These are phyloP conservation scores for Fusarium austroafricanum DNA, from an alignment of 2,329 filamentous ascomycete species.

Conservation along the genomic window DNA sequence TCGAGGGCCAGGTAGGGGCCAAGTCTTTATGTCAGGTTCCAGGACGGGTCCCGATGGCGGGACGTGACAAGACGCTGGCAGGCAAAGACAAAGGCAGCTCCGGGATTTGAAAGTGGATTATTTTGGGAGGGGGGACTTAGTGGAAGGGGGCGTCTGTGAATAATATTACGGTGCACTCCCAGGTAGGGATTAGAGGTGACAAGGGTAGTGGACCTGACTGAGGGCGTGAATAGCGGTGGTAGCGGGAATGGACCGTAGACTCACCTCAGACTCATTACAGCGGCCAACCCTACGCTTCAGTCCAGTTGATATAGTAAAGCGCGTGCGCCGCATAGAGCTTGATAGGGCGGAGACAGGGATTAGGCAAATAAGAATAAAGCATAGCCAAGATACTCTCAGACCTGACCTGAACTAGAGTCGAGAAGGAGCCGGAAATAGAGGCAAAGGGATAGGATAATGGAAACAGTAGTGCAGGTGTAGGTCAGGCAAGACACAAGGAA, in stretches of 20 bases:
- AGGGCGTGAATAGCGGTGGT: constrained; percentile 36
- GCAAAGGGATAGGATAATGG: constrained; percentile 14
- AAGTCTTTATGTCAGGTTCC: constrained; percentile 49
- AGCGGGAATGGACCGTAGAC: constrained; percentile 20
- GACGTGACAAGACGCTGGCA: constrained; percentile 44
- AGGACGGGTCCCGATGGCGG: constrained; percentile 46
- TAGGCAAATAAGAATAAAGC: constrained; percentile 25
- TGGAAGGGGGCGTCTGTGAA: constrained; percentile 17
- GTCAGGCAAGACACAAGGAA: not conserved
- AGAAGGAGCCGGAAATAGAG: constrained; percentile 39
- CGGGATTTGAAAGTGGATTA: constrained; percentile 40
- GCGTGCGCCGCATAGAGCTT: constrained; percentile 19
- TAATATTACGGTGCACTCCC: constrained; percentile 35
- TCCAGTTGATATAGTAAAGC: constrained; percentile 11
- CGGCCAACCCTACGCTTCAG: constrained; percentile 37
- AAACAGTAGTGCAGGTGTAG: constrained; percentile 30
- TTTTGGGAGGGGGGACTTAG: constrained; percentile 18
- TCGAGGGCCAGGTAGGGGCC: constrained; percentile 47
- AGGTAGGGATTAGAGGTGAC: constrained; percentile 15
- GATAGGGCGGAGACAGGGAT: constrained; percentile 22
- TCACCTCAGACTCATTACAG: constrained; percentile 32
- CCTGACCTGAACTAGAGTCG: constrained; percentile 13
- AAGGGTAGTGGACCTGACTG: constrained; percentile 25
- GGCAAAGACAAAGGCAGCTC: constrained; percentile 9
- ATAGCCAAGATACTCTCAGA: constrained; percentile 21